These are phyloP conservation scores for Sphaceloma murrayae DNA, from an alignment of 2,329 filamentous ascomycete genomes.

Conservation along the genomic window DNA sequence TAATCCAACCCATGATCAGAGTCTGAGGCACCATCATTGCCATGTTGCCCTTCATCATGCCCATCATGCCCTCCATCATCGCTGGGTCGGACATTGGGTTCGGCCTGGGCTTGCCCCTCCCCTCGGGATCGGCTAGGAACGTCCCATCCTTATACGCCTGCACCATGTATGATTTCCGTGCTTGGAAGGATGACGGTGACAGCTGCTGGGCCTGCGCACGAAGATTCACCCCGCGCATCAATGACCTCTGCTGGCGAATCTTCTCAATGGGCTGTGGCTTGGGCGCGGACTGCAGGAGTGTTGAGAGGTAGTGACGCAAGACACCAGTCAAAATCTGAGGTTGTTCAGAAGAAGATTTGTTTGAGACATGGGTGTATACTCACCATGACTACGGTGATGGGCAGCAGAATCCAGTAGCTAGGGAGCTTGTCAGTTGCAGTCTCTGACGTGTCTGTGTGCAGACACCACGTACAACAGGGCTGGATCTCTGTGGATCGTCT, in stretches of 20 bases:
- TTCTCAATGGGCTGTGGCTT: constrained; percentile 69
- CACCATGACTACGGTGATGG: constrained; percentile 96
- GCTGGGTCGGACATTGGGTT: constrained; percentile 94
- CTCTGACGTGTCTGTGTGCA: no score
- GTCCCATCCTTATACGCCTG: constrained; percentile 74
- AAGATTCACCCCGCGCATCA: constrained; percentile 74
- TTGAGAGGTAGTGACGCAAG: constrained; percentile 88
- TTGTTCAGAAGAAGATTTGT: background rate
- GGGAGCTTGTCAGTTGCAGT: constrained; percentile 21
- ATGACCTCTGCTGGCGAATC: constrained; percentile 73
- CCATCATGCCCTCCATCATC: constrained; percentile 99
- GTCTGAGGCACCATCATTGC: constrained; percentile 99
- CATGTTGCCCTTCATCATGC: constrained; percentile 99
- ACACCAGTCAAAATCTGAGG: constrained; percentile 77
- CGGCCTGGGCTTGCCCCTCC: constrained; percentile 72
- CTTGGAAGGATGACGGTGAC: constrained; percentile 64
- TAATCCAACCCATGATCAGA: constrained; percentile 99
- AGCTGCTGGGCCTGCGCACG: constrained; percentile 75
- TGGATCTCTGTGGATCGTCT: constrained; percentile 97
- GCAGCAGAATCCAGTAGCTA: constrained; percentile 98
- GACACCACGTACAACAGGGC: constrained; percentile 72
- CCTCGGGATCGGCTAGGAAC: constrained; percentile 83
- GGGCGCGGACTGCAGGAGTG: constrained; percentile 76
- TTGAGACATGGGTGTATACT: constrained; percentile 8
- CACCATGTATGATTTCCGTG: constrained; percentile 71